These are phyloP conservation scores for Intubia oerlemansii DNA, from an alignment of 2,329 filamentous ascomycete genomes.

Conservation along the genomic window DNA sequence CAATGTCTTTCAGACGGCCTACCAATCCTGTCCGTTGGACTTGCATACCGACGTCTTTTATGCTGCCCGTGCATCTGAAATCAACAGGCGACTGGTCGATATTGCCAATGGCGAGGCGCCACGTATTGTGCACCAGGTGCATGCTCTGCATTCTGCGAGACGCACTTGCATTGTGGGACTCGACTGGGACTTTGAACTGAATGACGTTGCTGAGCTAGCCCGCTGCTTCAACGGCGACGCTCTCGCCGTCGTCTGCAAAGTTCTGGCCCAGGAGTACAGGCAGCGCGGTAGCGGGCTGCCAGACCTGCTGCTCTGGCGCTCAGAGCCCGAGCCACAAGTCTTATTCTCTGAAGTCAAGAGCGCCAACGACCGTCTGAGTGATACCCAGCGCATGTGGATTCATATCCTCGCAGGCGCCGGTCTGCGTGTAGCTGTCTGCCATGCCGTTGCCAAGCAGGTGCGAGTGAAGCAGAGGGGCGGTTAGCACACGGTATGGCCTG, in stretches of 20 bases:
- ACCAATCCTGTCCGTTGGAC: constrained; percentile 84
- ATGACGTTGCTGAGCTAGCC: constrained; percentile 62
- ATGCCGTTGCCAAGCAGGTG: constrained; percentile 33
- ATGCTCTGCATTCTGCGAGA: constrained; percentile 43
- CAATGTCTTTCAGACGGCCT: constrained; percentile 92
- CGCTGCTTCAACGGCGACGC: constrained; percentile 60
- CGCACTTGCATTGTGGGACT: constrained; percentile 78
- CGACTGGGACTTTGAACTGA: constrained; percentile 68
- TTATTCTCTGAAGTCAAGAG: constrained; percentile 69
- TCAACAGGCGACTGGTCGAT: constrained; percentile 68
- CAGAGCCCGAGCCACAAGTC: constrained; percentile 11
- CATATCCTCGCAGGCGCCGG: constrained; percentile 76
- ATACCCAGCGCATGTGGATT: constrained; percentile 93
- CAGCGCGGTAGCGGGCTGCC: constrained; percentile 74
- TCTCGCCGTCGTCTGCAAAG: constrained; percentile 69
- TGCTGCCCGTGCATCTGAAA: constrained; percentile 63
- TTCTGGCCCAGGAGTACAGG: constrained; percentile 87
- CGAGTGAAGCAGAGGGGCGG: constrained; percentile 5
- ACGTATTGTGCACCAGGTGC: constrained; percentile 43
- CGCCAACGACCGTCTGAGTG: constrained; percentile 80
- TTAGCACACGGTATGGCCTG: too few relatives aligned
- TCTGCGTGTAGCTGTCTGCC: constrained; percentile 63
- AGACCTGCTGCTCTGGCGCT: constrained; percentile 76
- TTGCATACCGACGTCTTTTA: constrained; percentile 88
- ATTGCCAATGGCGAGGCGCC: constrained; percentile 67